Conservation (phyloP, 176 grass and related monocot species). For the Oryza meyeriana region DNA sequence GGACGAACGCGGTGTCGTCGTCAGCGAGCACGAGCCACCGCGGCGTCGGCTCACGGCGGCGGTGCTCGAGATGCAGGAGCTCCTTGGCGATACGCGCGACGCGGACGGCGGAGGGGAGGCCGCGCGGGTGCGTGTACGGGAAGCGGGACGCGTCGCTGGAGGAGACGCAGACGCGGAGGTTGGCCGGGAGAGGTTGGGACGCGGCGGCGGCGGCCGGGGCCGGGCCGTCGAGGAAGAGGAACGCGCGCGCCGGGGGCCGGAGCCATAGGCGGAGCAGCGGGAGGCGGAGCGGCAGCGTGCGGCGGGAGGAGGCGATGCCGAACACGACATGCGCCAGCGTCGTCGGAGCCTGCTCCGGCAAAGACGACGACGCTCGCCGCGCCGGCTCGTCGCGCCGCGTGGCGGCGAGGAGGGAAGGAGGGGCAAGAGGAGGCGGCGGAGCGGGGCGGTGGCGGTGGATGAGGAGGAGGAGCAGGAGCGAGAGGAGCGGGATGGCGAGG, state of each 20-base stretch:
- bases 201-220: background rate
- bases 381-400: background rate
- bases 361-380: background rate
- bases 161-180: constrained; percentile 58
- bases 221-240: constrained; percentile 63
- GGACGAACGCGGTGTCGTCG: constrained; percentile 87
- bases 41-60: background rate
- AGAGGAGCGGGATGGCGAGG: background rate
- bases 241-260: constrained; percentile 40
- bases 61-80: constrained; percentile 35
- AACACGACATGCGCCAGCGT: constrained; percentile 70
- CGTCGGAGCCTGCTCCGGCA: background rate
- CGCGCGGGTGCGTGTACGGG: constrained; percentile 67
- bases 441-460: constrained; percentile 3
- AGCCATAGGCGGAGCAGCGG: constrained; percentile 75
- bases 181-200: background rate
- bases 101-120: constrained; percentile 79
- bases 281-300: constrained; percentile 46
- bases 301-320: constrained; percentile 65
- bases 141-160: constrained; percentile 63
- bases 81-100: constrained; percentile 86
- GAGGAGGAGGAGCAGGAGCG: constrained; percentile 26
- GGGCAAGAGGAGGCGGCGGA: constrained; percentile 12
- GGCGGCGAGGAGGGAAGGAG: background rate
- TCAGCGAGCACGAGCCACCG: constrained; percentile 85